Evolutionary conservation across 1,284 basidiomycete genomes (phyloP).

Genomic region (Cystobasidium pallidum): DNA sequence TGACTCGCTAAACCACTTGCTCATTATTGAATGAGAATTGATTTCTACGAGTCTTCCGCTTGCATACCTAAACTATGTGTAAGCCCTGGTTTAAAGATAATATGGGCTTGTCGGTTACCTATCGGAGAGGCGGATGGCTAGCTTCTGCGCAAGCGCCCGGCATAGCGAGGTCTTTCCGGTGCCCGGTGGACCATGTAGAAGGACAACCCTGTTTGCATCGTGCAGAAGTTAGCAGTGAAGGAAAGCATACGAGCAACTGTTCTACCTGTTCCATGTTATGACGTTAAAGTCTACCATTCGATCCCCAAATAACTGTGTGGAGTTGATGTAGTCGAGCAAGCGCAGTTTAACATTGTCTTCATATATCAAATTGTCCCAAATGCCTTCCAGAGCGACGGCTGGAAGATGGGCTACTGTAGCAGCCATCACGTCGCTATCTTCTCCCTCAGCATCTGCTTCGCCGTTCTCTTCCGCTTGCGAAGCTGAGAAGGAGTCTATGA

Average conservation of each 20-base stretch:
- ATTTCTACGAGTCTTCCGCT: conserved; percentile 90
- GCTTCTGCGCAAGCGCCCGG: conserved; percentile 90
- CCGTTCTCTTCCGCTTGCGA: conserved; percentile 58
- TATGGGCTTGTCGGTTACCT: conserved; percentile 60
- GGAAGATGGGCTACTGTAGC: conserved; percentile 86
- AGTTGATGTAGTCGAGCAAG: conserved; percentile 89
- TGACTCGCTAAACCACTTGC: conserved; percentile 97
- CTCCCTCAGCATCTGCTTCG: conserved; percentile 54
- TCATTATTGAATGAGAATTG: conserved; percentile 94
- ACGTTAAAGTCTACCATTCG: conserved; percentile 87
- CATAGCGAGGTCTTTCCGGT: conserved; percentile 97
- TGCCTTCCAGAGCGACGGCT: conserved; percentile 76
- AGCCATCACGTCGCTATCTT: conserved; percentile 65
- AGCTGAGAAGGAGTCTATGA: conserved; percentile 77
- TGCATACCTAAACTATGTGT: conserved; percentile 68
- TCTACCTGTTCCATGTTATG: conserved; percentile 84
- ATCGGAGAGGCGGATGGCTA: conserved; percentile 84
- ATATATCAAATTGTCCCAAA: conserved; percentile 87
- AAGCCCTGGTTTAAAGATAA: too few species aligned
- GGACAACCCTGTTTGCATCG: conserved; percentile 64
- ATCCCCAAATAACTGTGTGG: conserved; percentile 86
- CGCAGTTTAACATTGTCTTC: conserved; percentile 84
- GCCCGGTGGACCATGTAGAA: conserved; percentile 95
- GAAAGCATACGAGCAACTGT: conserved; percentile 42
- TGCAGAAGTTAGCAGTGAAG: not conserved